These are phyloP conservation scores for Geotrichum klebahnii DNA, from an alignment of 1,139 yeast species.

Conservation along the genomic window DNA sequence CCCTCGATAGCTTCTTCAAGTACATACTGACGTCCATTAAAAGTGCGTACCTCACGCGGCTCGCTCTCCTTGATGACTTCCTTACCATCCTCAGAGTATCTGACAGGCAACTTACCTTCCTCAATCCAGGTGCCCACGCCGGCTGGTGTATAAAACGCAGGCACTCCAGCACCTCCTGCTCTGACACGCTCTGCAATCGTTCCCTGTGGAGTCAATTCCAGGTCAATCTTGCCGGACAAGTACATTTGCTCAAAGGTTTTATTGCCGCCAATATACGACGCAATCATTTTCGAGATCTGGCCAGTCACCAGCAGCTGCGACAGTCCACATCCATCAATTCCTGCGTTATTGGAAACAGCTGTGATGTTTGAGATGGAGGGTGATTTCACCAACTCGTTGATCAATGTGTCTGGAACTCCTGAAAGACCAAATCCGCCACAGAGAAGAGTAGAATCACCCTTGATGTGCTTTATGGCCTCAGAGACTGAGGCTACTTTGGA, in stretches of 20 bases:
- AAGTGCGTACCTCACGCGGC: constrained; percentile 45
- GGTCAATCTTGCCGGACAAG: constrained; percentile 45
- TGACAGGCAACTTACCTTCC: constrained; percentile 47
- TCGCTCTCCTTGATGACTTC: constrained; percentile 40
- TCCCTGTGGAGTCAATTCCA: constrained; percentile 51
- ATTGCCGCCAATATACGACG: constrained; percentile 49
- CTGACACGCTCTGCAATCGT: constrained; percentile 49
- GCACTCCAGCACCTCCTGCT: constrained; percentile 52
- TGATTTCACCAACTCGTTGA: constrained; percentile 41
- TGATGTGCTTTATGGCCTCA: constrained; percentile 18
- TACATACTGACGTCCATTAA: constrained; percentile 45
- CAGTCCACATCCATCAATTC: constrained; percentile 47
- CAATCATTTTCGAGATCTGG: constrained; percentile 47
- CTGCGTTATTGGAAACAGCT: constrained; percentile 52
- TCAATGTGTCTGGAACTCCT: constrained; percentile 49
- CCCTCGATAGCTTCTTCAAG: constrained; percentile 46
- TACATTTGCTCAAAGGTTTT: constrained; percentile 45
- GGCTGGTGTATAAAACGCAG: constrained; percentile 50
- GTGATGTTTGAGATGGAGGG: constrained; percentile 42
- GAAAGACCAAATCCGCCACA: constrained; percentile 51
- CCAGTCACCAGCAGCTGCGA: constrained; percentile 44
- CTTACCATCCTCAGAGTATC: constrained; percentile 37
- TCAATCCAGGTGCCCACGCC: constrained; percentile 53
- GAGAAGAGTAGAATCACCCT: constrained; percentile 29
- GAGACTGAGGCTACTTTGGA: constrained; percentile 19